These are phyloP conservation scores for Cyclotella baltica DNA, from an alignment of 108 stramenopile genomes.

Conservation along the genomic window DNA sequence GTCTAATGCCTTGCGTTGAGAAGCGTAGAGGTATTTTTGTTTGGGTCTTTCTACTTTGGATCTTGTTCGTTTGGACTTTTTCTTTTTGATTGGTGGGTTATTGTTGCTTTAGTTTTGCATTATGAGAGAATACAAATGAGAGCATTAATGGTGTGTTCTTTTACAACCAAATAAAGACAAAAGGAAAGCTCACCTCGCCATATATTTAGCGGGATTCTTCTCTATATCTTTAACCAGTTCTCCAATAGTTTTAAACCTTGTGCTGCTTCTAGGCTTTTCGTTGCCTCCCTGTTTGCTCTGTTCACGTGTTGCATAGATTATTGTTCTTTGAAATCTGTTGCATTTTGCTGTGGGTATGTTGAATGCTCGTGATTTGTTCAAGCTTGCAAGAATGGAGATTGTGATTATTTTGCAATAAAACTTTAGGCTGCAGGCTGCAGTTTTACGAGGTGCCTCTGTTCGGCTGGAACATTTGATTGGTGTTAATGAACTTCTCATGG, in stretches of 20 bases:
- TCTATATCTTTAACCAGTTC: slow-evolving; percentile 44
- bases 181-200: neutral
- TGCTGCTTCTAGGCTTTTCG: neutral
- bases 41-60: slow-evolving; percentile 68
- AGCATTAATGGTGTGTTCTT: neutral
- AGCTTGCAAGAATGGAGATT: neutral
- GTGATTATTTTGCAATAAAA: neutral
- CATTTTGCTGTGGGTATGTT: too few species aligned
- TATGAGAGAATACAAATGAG: neutral
- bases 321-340: too few species aligned
- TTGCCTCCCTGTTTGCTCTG: neutral
- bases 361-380: neutral
- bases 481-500: too few species aligned
- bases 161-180: neutral
- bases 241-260: slow-evolving; percentile 26
- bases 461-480: too few species aligned
- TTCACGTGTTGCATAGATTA: neutral
- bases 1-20: slow-evolving; percentile 50
- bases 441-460: neutral
- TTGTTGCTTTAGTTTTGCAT: neutral
- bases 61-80: slow-evolving; percentile 58
- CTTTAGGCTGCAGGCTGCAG: neutral
- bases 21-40: slow-evolving; percentile 74
- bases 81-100: slow-evolving; percentile 23
- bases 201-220: slow-evolving; percentile 28